phyloP scores from a whole-genome alignment of 2,329 filamentous ascomycete genomes.

The Juglanconis sp. region DNA sequence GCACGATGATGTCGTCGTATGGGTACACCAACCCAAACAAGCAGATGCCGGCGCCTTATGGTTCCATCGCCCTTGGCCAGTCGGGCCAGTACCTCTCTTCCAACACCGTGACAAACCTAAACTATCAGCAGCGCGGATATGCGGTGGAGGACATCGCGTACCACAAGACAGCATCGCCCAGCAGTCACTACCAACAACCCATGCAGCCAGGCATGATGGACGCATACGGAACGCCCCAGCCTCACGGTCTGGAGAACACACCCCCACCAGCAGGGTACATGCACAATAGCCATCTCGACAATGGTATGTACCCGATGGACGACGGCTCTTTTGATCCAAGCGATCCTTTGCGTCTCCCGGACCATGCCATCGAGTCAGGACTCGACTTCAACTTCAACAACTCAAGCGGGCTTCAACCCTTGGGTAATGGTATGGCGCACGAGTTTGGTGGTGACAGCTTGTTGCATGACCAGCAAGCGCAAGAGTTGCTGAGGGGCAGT shows the following conservation, averaged over 20 bases:
- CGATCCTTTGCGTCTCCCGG: constrained; percentile 14
- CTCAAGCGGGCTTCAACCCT: neutral
- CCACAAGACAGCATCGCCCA: constrained; percentile 33
- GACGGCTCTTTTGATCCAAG: constrained; percentile 6
- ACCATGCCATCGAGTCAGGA: constrained; percentile 7
- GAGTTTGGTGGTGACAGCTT: neutral
- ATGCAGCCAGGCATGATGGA: constrained; percentile 18
- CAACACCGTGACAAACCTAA: constrained; percentile 28
- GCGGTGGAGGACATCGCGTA: constrained; percentile 29
- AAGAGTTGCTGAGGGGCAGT: constrained; percentile 1
- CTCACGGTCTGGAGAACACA: constrained; percentile 20
- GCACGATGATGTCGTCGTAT: constrained; percentile 29
- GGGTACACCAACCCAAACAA: constrained; percentile 34
- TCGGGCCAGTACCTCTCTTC: constrained; percentile 14
- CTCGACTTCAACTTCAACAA: constrained; percentile 1
- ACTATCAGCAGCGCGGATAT: constrained; percentile 20
- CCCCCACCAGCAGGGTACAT: constrained; percentile 6
- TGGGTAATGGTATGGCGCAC: neutral
- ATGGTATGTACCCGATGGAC: neutral
- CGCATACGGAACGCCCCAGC: constrained; percentile 18
- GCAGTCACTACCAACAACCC: constrained; percentile 21
- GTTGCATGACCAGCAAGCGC: constrained; percentile 9
- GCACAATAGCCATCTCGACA: constrained; percentile 1
- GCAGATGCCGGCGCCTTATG: constrained; percentile 37
- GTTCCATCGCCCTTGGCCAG: constrained; percentile 18